Base-by-base conservation (phyloP, 2,329 filamentous ascomycete genomes). In the Rhynchosporium graminicola region DNA sequence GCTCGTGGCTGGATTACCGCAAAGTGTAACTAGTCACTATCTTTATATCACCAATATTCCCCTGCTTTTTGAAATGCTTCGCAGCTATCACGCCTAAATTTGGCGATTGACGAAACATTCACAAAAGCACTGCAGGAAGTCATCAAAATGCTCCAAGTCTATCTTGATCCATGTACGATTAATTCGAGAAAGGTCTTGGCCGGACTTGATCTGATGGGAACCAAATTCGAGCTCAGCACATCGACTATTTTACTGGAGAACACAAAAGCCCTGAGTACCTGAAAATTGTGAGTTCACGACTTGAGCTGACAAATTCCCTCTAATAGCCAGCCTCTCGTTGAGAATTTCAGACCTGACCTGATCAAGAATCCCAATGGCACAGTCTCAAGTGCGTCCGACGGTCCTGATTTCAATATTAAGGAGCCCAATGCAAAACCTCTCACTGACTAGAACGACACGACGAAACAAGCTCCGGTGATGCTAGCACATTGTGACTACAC, bases 401-500 rank as follows among this genome's bases (percentile, higher is more conserved):
- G 62, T 1, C 54, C 28, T 45, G 40, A 54, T 13, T 61, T 56
- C 50, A 63, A 46, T 26, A 62, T 66, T 38, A 64, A 60, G 26
- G 65, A 66, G 43, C 63, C 62, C 6, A 66, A 66, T 26, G 65
- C 33, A 42, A 66, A 66, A n/a, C 52, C 57, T 12, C 12, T 66
- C 9, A 66, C 64, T n/a, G 40, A 64, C 13, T 56, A 66, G 45
- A 64, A 51, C 3, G 57, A 60, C 33, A 66, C 64, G 2, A 59
- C 59, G 9, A 62, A 64, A 40, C 62, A 62, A 15, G 57, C 64
- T 3, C 64, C 64, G 7, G 64, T 66, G 7, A 64, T 64, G 64
- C 38, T 66, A 3, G 62, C 63, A 1, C 64, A 66, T 47, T 66
- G 64, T 50, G 64, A 66, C 60, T 66, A 66, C 36, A 66, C 64